phyloP scores from a whole-genome alignment of 169 alveolate species.

The Plasmodium chabaudi region DNA sequence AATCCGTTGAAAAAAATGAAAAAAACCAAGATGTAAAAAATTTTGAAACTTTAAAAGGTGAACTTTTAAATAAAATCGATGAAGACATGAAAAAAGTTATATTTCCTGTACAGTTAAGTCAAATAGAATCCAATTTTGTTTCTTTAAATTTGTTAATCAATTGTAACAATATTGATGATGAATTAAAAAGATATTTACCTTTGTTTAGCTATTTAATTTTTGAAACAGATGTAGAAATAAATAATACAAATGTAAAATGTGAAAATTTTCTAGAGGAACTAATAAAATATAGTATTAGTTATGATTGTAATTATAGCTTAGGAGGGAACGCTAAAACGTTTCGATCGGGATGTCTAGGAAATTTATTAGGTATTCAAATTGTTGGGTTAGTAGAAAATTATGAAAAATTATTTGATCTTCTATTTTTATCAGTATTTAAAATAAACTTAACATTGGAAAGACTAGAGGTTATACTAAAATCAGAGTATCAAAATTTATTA shows the following conservation, averaged over 20 bases:
- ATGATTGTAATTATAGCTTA: slow-evolving; percentile 79
- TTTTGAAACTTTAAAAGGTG: background rate
- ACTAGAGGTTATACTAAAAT: slow-evolving; percentile 43
- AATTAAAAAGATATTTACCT: slow-evolving; percentile 75
- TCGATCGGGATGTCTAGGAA: slow-evolving; percentile 76
- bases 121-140: slow-evolving; percentile 82
- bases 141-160: slow-evolving; percentile 77
- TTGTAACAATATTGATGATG: slow-evolving; percentile 41
- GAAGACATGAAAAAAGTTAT: slow-evolving; percentile 52
- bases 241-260: slow-evolving; percentile 51
- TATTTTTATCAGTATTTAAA: slow-evolving; percentile 62
- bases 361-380: slow-evolving; percentile 51
- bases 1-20: background rate
- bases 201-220: slow-evolving; percentile 78
- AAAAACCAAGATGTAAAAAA: background rate
- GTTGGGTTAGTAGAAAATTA: slow-evolving; percentile 77
- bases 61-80: background rate
- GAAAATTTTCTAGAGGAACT: slow-evolving; percentile 77
- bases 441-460: slow-evolving; percentile 40
- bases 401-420: slow-evolving; percentile 67
- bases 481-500: slow-evolving; percentile 69
- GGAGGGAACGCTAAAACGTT: slow-evolving; percentile 65
- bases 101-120: slow-evolving; percentile 79
- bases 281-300: slow-evolving; percentile 76
- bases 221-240: slow-evolving; percentile 76